phyloP scores from a whole-genome alignment of 441 rosid species.

The Euphorbia corollata region DNA sequence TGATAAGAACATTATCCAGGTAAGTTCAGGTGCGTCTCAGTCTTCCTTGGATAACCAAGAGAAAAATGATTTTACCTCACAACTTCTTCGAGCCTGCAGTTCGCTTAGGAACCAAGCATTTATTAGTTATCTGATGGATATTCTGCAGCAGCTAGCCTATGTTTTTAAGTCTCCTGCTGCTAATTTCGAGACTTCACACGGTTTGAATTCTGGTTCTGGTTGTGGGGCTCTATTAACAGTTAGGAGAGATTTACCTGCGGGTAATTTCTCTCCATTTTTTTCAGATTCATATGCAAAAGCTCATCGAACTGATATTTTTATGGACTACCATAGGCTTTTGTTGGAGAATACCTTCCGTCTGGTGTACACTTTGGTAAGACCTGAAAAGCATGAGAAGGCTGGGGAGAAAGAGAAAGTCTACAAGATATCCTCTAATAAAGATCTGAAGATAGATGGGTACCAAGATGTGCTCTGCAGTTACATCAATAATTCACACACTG shows the following conservation, averaged over 20 bases:
- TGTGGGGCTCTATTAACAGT: conserved; percentile 92
- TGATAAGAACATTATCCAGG: conserved; percentile 60
- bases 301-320: conserved; percentile 81
- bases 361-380: conserved; percentile 88
- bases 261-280: conserved; percentile 96
- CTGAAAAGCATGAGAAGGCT: conserved; percentile 93
- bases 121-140: conserved; percentile 91
- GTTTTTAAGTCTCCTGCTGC: conserved; percentile 76
- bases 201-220: conserved; percentile 73
- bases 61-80: conserved; percentile 81
- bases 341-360: conserved; percentile 95
- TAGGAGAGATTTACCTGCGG: conserved; percentile 93
- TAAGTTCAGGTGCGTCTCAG: conserved; percentile 44
- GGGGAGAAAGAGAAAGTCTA: conserved; percentile 87
- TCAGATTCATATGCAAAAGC: conserved; percentile 98
- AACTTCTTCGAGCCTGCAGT: conserved; percentile 80
- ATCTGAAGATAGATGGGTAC: conserved; percentile 93
- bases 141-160: conserved; percentile 88
- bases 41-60: conserved; percentile 71
- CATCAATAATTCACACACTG: conserved; percentile 90
- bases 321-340: conserved; percentile 88
- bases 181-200: conserved; percentile 58
- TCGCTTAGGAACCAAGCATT: conserved; percentile 84
- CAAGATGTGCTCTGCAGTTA: conserved; percentile 99
- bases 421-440: conserved; percentile 61